These are phyloP conservation scores for Penicillium daleae DNA, from an alignment of 495 filamentous ascomycete species.

Conservation along the genomic window DNA sequence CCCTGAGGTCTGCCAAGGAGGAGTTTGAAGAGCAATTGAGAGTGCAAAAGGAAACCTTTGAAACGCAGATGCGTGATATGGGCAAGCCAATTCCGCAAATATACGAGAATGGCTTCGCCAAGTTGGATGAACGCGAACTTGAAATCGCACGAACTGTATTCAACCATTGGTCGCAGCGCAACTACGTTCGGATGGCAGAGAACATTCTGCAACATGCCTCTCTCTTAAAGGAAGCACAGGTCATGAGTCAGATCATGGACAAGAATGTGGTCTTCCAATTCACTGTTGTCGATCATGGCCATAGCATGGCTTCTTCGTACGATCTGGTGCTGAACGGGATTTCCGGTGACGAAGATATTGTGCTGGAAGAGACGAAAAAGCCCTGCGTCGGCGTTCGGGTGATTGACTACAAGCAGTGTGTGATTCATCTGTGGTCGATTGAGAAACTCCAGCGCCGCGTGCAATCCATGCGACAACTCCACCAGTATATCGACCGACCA, in stretches of 20 bases:
- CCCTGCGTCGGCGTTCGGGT: constrained; percentile 91
- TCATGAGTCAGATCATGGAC: constrained; percentile 97
- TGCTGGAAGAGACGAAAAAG: constrained; percentile 80
- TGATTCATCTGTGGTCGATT: constrained; percentile 92
- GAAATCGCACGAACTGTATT: constrained; percentile 66
- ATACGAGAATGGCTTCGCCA: constrained; percentile 56
- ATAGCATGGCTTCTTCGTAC: constrained; percentile 88
- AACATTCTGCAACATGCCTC: constrained; percentile 84
- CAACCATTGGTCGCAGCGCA: constrained; percentile 79
- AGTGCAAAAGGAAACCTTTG: constrained; percentile 75
- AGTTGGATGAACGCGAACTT: constrained; percentile 70
- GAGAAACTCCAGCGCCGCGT: constrained; percentile 89
- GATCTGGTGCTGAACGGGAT: constrained; percentile 94
- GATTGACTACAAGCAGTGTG: constrained; percentile 84
- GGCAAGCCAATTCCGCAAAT: constrained; percentile 54
- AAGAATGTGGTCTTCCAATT: constrained; percentile 96
- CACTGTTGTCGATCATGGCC: constrained; percentile 84
- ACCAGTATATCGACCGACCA: constrained; percentile 92
- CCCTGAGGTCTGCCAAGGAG: constrained; percentile 73
- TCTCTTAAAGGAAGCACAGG: constrained; percentile 90
- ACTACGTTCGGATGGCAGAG: constrained; percentile 95
- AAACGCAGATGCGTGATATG: constrained; percentile 66
- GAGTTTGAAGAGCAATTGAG: constrained; percentile 84
- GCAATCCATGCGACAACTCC: constrained; percentile 90
- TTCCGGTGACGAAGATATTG: constrained; percentile 82